phyloP scores from a whole-genome alignment of 495 filamentous ascomycete species.

The Hypoxylon rickii region DNA sequence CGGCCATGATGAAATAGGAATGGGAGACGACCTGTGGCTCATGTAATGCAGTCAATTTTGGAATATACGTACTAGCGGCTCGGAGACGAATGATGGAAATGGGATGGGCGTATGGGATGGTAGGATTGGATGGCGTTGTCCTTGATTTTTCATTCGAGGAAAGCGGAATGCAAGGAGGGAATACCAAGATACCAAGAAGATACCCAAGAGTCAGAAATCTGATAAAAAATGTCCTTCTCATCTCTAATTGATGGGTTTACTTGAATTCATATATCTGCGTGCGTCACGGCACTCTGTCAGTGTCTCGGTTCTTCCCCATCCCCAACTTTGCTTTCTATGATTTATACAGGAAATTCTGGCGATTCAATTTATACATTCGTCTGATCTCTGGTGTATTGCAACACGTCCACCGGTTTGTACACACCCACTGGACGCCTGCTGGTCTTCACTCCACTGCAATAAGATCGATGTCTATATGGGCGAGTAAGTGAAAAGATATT shows the following conservation, averaged over 20 bases:
- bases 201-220: conserved; percentile 25
- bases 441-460: neutral
- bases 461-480: neutral
- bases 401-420: too few relatives aligned
- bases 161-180: neutral
- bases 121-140: too few relatives aligned
- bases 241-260: conserved; percentile 4
- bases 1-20: too few relatives aligned
- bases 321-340: neutral
- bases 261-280: neutral
- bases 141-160: conserved; percentile 8
- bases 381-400: too few relatives aligned
- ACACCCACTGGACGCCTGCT: too few relatives aligned
- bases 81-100: too few relatives aligned
- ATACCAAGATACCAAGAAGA: conserved; percentile 33
- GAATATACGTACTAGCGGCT: too few relatives aligned
- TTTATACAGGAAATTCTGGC: too few relatives aligned
- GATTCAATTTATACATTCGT: conserved; percentile 4
- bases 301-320: conserved; percentile 3
- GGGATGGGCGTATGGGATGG: too few relatives aligned
- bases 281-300: neutral
- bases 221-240: conserved; percentile 17
- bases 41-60: too few relatives aligned
- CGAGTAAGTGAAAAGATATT: neutral
- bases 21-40: too few relatives aligned